Evolutionary conservation across 768 basidiomycete genomes (phyloP).

Genomic region (Erythrobasidium yunnanense): DNA sequence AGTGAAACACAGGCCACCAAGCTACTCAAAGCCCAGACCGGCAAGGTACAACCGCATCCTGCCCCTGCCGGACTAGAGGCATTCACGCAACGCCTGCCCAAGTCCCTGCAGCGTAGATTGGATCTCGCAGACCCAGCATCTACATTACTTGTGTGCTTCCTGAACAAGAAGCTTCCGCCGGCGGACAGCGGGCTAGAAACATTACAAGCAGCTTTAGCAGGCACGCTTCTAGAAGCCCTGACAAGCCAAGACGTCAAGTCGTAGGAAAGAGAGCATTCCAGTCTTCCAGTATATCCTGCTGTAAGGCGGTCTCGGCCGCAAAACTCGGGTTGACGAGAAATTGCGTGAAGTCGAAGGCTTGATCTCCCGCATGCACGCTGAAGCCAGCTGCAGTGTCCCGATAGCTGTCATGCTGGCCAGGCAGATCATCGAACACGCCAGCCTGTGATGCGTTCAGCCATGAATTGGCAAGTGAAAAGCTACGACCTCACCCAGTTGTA

Average conservation of each 20-base stretch:
- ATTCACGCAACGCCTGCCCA: slow-evolving; percentile 4
- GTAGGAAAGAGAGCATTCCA: too few relatives aligned
- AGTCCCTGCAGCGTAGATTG: slow-evolving; percentile 9
- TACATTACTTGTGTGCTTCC: slow-evolving; percentile 3
- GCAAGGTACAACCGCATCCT: not conserved
- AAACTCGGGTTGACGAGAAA: not conserved
- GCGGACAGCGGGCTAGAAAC: not conserved
- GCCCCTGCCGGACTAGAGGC: not conserved
- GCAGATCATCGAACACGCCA: not conserved
- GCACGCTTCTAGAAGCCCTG: not conserved
- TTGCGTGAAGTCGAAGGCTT: not conserved
- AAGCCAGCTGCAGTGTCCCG: not conserved
- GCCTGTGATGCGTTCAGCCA: not conserved
- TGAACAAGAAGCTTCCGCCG: slow-evolving; percentile 13
- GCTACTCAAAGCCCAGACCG: not conserved
- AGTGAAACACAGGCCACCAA: not conserved
- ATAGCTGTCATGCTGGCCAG: not conserved
- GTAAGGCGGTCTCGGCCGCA: too few relatives aligned
- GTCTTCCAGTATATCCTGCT: too few relatives aligned
- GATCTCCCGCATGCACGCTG: not conserved
- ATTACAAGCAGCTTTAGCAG: not conserved
- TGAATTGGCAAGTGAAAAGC: too few relatives aligned
- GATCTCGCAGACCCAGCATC: not conserved
- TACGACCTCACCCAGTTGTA: not conserved
- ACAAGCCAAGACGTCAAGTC: too few relatives aligned